A percentile compares a stretch with the other conserved stretches of the same genome.
Evolutionary conservation across 768 basidiomycete genomes (phyloP).

Genomic region (Coprinopsis sp.): DNA sequence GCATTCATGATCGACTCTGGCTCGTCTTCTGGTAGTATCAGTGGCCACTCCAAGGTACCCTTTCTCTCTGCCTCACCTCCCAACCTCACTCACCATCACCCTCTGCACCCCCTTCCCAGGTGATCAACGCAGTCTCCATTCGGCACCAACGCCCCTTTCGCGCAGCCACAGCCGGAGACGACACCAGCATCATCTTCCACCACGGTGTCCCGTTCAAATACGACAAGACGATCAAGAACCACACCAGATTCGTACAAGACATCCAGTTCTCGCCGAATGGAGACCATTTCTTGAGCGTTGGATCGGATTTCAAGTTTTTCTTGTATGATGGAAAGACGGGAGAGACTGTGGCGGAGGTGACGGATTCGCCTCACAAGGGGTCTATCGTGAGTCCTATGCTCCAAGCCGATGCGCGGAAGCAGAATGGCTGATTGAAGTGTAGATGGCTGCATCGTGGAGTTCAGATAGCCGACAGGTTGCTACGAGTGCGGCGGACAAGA

Average conservation of each 20-base stretch:
- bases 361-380: conserved; percentile 67
- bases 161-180: conserved; percentile 86
- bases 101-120: conserved; percentile 33
- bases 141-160: conserved; percentile 86
- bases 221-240: conserved; percentile 84
- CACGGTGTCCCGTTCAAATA: conserved; percentile 85
- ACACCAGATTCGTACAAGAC: conserved; percentile 91
- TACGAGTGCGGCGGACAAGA: conserved; percentile 85
- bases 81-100: background rate
- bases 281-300: conserved; percentile 80
- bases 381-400: conserved; percentile 54
- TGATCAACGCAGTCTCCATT: conserved; percentile 85
- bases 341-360: conserved; percentile 66
- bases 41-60: conserved; percentile 80
- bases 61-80: background rate
- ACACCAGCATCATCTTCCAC: conserved; percentile 76
- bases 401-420: background rate
- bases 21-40: conserved; percentile 81
- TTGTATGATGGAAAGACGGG: conserved; percentile 89
- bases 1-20: conserved; percentile 84
- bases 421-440: background rate
- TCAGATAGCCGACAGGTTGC: conserved; percentile 65
- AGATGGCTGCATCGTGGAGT: conserved; percentile 82
- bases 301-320: conserved; percentile 83
- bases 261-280: conserved; percentile 81